Conservation (phyloP, 2,329 filamentous ascomycete genomes). For the Penicillium sp. region DNA sequence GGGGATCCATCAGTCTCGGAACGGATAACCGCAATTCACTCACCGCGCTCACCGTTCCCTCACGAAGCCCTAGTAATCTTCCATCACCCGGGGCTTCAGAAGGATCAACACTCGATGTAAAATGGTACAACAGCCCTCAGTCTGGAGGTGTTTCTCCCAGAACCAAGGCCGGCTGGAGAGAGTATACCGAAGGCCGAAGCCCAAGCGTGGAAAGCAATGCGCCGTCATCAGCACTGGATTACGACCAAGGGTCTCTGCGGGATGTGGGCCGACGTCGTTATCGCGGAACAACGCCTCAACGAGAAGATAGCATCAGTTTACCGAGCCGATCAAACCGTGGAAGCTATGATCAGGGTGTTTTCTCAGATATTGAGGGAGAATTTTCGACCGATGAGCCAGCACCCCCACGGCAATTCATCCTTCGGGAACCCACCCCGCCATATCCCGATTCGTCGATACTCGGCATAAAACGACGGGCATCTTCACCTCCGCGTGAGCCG, state of each 20-base stretch:
- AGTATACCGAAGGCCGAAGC: conserved; percentile 43
- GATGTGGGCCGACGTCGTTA: conserved; percentile 46
- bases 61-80: conserved; percentile 33
- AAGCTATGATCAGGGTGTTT: conserved; percentile 62
- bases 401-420: conserved; percentile 36
- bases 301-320: conserved; percentile 53
- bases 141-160: conserved; percentile 45
- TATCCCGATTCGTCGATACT: conserved; percentile 45
- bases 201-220: conserved; percentile 46
- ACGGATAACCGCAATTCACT: conserved; percentile 32
- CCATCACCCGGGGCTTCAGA: conserved; percentile 36
- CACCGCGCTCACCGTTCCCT: conserved; percentile 36
- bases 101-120: conserved; percentile 33
- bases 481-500: conserved; percentile 60
- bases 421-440: conserved; percentile 42
- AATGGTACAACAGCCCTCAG: conserved; percentile 42
- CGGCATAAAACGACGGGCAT: conserved; percentile 64
- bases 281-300: conserved; percentile 48
- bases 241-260: conserved; percentile 39
- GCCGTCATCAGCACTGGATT: conserved; percentile 41
- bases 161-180: conserved; percentile 42
- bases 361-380: conserved; percentile 50
- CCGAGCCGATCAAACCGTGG: conserved; percentile 56
- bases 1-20: conserved; percentile 39
- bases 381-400: conserved; percentile 40